Evolutionary conservation across 257 asterid genomes (phyloP).

Genomic region (Nemophila menziesii): DNA sequence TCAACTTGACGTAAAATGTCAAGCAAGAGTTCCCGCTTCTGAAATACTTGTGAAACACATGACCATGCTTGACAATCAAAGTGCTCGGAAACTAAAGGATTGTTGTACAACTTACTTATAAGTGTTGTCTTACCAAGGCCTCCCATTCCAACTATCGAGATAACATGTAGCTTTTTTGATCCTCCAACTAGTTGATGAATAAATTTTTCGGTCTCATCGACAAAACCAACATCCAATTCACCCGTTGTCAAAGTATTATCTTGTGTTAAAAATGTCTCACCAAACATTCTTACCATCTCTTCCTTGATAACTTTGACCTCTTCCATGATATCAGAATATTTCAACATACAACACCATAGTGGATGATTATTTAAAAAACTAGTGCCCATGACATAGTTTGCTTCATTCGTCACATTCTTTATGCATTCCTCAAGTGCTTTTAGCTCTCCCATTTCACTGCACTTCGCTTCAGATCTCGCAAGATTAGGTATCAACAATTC

Average conservation of each 20-base stretch:
- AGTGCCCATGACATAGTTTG: neutral
- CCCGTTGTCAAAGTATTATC: neutral
- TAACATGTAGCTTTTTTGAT: neutral
- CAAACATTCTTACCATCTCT: neutral
- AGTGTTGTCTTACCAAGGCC: constrained; percentile 4
- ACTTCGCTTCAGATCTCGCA: neutral
- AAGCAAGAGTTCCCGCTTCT: neutral
- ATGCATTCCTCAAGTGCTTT: constrained; percentile 2
- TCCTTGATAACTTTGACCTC: neutral
- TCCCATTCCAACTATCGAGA: constrained; percentile 5
- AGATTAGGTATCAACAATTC: constrained; percentile 1
- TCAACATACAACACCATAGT: neutral
- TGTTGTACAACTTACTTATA: neutral
- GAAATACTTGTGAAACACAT: neutral
- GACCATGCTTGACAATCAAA: constrained; percentile 5
- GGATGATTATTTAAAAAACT: neutral
- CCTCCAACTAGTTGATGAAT: neutral
- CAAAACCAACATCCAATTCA: constrained; percentile 4
- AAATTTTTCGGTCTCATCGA: neutral
- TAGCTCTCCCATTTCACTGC: neutral
- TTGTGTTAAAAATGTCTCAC: neutral
- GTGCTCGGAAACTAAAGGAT: neutral
- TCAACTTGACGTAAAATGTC: neutral
- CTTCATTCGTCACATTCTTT: constrained; percentile 2
- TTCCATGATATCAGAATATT: constrained; percentile 2